These are phyloP conservation scores for Paramyrothecium sp. DNA, from an alignment of 2,329 filamentous ascomycete genomes.

Conservation along the genomic window DNA sequence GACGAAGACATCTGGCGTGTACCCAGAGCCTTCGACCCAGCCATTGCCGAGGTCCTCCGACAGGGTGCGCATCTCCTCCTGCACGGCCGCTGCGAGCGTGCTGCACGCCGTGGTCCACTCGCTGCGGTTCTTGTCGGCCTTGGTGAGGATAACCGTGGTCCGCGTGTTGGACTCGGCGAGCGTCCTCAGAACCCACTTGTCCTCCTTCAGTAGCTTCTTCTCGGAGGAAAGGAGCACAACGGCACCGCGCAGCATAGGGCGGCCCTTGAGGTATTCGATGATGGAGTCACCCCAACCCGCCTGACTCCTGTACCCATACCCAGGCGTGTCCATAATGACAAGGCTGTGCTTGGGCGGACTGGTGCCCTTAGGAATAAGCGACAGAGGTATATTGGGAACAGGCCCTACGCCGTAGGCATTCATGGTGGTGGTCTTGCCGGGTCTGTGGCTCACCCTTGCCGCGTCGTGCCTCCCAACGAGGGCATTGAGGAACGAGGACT, in stretches of 20 bases:
- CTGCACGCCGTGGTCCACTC: constrained; percentile 25
- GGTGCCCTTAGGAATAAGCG: constrained; percentile 29
- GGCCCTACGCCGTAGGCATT: constrained; percentile 57
- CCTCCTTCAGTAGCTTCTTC: constrained; percentile 47
- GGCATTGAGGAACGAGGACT: constrained; percentile 85
- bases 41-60: constrained; percentile 15
- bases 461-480: constrained; percentile 54
- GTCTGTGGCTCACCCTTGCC: constrained; percentile 48
- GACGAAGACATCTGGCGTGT: constrained; percentile 28
- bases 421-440: constrained; percentile 53
- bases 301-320: constrained; percentile 46
- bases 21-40: constrained; percentile 27
- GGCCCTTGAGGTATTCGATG: constrained; percentile 45
- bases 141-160: constrained; percentile 53
- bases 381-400: constrained; percentile 23
- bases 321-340: constrained; percentile 50
- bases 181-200: constrained; percentile 44
- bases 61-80: constrained; percentile 21
- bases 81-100: constrained; percentile 22
- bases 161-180: constrained; percentile 43
- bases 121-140: constrained; percentile 48
- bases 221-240: constrained; percentile 53
- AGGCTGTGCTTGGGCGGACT: constrained; percentile 44
- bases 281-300: constrained; percentile 53
- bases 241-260: constrained; percentile 48